Evolutionary conservation across 2,329 filamentous ascomycete species (phyloP), one percentile per base, ranked within the genome.

Genomic region (Penicillium italicum): DNA sequence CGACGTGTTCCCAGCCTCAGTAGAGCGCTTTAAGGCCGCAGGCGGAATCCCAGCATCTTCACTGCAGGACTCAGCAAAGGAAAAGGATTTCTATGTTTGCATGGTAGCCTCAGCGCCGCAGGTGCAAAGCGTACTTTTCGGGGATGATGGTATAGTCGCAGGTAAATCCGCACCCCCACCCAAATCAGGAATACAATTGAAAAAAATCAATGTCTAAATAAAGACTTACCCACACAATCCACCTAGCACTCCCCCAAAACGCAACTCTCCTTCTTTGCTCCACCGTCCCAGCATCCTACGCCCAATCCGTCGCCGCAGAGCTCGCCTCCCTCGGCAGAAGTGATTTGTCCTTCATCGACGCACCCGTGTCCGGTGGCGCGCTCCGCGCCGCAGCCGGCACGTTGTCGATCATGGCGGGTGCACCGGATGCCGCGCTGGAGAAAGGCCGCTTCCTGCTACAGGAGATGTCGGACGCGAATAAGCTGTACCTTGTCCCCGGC

Each of bases 61-160:
- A 0, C 82, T 87, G 2, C 78, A 80, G 31, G 84, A 84, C 12
- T 84, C 86, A 0, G 88, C 87, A 16, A 74, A 75, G 43, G 80
- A 77, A 34, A 85, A 83, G 61, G 64, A 78, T 24, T 85, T 83
- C 69, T 85, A 87, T 65, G 80, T 91, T 30, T 85, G 85, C 70
- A 91, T 91, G 88, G 88, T 91, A 1, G 88, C 88, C 8, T 89
- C 87, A 0, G 84, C 86, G 2, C 79, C 82, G 38, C 88, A 91
- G 69, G 87, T 84, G 10, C 82, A 88, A 58, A 74, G 78, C 0
- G 85, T 88, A 0, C 74, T 91, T 1, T 84, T 91, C 60, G 82
- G 83, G 1, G 76, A 80, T 1, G 74, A 78, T 43, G 80, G 84
- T 3, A 86, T 78, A 56, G 66, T 64, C 33, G 53, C 58, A 20